Conservation (phyloP, 768 basidiomycete species). For the Boletus reticuloceps region DNA sequence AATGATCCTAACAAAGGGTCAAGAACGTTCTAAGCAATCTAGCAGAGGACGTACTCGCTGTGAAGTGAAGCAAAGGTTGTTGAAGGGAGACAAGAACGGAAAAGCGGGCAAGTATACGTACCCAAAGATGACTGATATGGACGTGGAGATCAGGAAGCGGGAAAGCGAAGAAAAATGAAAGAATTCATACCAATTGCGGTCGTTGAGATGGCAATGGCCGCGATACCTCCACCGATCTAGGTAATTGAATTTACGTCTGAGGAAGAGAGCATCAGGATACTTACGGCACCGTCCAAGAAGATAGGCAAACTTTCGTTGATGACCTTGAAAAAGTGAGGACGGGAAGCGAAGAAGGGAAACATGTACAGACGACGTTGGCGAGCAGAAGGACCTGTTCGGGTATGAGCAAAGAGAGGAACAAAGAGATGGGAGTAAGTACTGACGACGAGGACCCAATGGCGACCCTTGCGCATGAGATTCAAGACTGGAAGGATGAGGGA, state of each 20-base stretch:
- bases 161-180: not conserved
- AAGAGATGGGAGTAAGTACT: constrained; percentile 7
- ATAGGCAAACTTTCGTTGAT: constrained; percentile 84
- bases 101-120: constrained; percentile 31
- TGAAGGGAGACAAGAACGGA: not conserved
- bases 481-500: constrained; percentile 40
- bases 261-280: constrained; percentile 44
- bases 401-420: not conserved
- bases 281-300: constrained; percentile 70
- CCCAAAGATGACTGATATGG: constrained; percentile 75
- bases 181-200: constrained; percentile 45
- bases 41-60: constrained; percentile 36
- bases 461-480: constrained; percentile 55
- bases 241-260: constrained; percentile 49
- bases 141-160: not conserved
- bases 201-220: constrained; percentile 77
- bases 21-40: not conserved
- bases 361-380: constrained; percentile 72
- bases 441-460: constrained; percentile 95
- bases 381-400: constrained; percentile 71
- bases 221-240: constrained; percentile 64
- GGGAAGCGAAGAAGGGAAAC: not conserved
- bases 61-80: constrained; percentile 1
- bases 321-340: constrained; percentile 44
- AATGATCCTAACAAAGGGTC: constrained; percentile 46